Base-by-base conservation (phyloP, 768 basidiomycete species). In the Aureoboletus auriporus region DNA sequence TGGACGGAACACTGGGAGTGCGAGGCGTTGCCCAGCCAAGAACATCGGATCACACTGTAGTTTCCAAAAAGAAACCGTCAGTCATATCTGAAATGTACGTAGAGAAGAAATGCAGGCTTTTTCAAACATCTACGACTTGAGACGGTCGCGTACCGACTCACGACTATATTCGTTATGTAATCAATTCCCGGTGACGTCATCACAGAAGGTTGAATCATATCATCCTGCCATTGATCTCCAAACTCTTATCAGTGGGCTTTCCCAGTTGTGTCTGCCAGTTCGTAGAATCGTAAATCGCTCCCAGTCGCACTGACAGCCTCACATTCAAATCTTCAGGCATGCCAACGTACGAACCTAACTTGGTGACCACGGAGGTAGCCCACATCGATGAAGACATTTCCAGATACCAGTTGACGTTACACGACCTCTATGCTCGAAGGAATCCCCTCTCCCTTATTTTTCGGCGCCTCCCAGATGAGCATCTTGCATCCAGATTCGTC, bases 1-100 rank as follows among this genome's bases (percentile, higher is more conserved):
- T 58, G 0, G 61, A 33, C 8, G 89, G 89, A 10, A 91, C 84
- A 6, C 50, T 42, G 38, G 80, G 78, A 26, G 75, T 82, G 52
- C 86, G 84, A 14, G 75, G 70, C 10, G 81, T 78, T 9, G 84
- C 84, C 63, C 77, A 79, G 14, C 73, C 61, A 1, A 84, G 86
- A 11, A 87, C 2, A 23, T 23, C 20, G 70, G 44, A 89, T 81
- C 29, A 87, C 65, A 39, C 69, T 70, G 69, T 85, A 87, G 17
- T 58, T 56, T 13, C 83, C 82, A 49, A 78, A 79, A 52, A 23
- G 72, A 65, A 39, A 47, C 50, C 48, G 36, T 61, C 53, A 5
- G 20, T 23, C 20, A 23, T 23, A 23, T 51, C 46, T 6, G 28
- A n/a, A 14, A 39, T 13, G 4, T 14, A 26, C 8, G 37, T 38